Conservation (phyloP, 768 basidiomycete species). For the Pulveroboletus sp. region DNA sequence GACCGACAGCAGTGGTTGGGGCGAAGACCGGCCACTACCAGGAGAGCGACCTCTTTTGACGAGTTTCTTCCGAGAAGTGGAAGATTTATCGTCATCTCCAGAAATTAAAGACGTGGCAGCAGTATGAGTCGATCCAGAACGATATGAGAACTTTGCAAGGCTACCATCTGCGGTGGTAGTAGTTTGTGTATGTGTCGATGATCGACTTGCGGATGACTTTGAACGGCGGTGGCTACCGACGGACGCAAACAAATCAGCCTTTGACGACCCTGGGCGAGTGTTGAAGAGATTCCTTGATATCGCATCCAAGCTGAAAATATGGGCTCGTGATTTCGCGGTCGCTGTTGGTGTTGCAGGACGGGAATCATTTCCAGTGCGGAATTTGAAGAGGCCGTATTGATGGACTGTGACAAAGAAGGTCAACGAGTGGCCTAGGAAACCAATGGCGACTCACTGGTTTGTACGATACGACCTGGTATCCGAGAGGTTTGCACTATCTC, state of each 20-base stretch:
- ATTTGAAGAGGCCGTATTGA: conserved; percentile 87
- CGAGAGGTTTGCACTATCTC: conserved; percentile 78
- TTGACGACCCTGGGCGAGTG: conserved; percentile 60
- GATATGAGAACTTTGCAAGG: conserved; percentile 67
- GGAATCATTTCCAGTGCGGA: conserved; percentile 73
- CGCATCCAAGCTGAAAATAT: conserved; percentile 87
- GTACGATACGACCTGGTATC: conserved; percentile 71
- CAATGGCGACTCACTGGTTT: conserved; percentile 65
- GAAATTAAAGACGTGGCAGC: conserved; percentile 60
- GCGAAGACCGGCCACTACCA: conserved; percentile 31
- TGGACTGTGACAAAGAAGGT: conserved; percentile 53
- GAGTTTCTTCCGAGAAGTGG: conserved; percentile 47
- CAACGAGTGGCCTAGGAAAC: not conserved
- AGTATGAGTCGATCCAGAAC: conserved; percentile 64
- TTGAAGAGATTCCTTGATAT: conserved; percentile 89
- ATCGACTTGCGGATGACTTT: conserved; percentile 69
- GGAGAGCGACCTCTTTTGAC: conserved; percentile 49
- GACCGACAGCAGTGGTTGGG: conserved; percentile 27
- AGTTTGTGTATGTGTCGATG: conserved; percentile 71
- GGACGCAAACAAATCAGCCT: conserved; percentile 75
- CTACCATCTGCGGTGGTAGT: conserved; percentile 67
- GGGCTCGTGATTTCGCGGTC: conserved; percentile 65
- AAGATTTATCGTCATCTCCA: conserved; percentile 56
- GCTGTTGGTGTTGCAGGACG: conserved; percentile 85
- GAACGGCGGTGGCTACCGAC: conserved; percentile 59